Evolutionary conservation across 495 filamentous ascomycete genomes (phyloP).

Genomic region (Hypoxylon fuscum): DNA sequence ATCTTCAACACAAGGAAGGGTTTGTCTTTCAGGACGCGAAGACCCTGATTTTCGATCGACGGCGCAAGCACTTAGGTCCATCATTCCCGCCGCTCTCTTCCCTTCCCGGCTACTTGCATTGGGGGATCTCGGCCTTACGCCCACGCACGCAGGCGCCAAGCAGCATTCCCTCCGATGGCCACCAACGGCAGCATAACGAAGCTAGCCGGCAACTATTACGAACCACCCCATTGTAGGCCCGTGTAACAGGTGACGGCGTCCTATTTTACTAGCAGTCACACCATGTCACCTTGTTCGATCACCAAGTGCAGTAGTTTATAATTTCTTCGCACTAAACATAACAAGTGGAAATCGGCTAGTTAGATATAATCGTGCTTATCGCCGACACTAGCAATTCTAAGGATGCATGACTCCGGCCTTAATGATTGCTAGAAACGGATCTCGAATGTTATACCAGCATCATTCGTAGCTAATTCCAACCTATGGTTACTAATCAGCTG

Average conservation of each 20-base stretch:
- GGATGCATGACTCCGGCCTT: no score
- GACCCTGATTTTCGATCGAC: constrained; percentile 35
- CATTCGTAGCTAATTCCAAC: no score
- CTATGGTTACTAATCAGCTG: no score
- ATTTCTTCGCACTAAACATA: neutral
- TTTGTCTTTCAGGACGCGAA: constrained; percentile 1
- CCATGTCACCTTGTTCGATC: constrained; percentile 19
- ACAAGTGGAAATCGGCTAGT: neutral
- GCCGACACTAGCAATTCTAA: no score
- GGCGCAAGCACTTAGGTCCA: constrained; percentile 19
- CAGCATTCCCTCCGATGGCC: constrained; percentile 27
- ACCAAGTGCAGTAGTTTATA: neutral
- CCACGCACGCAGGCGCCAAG: constrained; percentile 7
- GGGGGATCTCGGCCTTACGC: constrained; percentile 30
- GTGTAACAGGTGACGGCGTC: constrained; percentile 29
- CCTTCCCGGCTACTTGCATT: constrained; percentile 31
- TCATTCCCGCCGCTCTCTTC: constrained; percentile 11
- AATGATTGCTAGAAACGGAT: neutral
- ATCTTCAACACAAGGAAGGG: constrained; percentile 3
- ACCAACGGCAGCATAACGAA: constrained; percentile 8
- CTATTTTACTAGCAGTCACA: constrained; percentile 18
- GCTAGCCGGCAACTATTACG: neutral
- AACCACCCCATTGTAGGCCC: neutral
- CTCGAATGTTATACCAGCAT: neutral
- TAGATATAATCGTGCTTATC: no score